phyloP scores from a whole-genome alignment of 441 rosid genomes.

The Adansonia rubrostipa region DNA sequence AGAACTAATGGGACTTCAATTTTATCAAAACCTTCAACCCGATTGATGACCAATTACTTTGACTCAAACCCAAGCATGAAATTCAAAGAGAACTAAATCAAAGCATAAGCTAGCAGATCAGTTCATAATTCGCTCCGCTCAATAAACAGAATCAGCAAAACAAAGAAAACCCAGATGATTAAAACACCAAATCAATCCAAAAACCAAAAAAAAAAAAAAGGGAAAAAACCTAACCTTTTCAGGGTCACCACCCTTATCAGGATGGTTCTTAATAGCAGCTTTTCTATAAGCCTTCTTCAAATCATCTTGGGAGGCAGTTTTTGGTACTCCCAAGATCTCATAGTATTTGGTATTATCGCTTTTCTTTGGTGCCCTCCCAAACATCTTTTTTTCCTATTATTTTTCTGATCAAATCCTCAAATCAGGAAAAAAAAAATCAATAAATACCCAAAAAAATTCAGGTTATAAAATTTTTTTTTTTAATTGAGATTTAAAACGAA shows the following conservation, averaged over 20 bases:
- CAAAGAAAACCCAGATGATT: too few relatives aligned
- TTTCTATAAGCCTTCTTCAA: background rate
- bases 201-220: too few relatives aligned
- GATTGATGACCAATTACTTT: too few relatives aligned
- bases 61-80: too few relatives aligned
- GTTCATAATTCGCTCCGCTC: too few relatives aligned
- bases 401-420: background rate
- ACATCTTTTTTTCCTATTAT: background rate
- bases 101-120: too few relatives aligned
- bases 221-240: background rate
- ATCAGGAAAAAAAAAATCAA: background rate
- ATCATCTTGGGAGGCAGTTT: background rate
- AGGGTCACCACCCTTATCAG: background rate
- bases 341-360: background rate
- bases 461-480: background rate
- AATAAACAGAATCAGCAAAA: too few relatives aligned
- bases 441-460: background rate
- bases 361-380: background rate
- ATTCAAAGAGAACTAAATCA: too few relatives aligned
- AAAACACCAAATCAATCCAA: too few relatives aligned
- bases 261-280: background rate
- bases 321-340: background rate
- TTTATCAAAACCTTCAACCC: too few relatives aligned
- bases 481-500: background rate
- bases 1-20: too few relatives aligned